These are phyloP conservation scores for Prunus mira DNA, from an alignment of 306 rosid species.

Conservation along the genomic window DNA sequence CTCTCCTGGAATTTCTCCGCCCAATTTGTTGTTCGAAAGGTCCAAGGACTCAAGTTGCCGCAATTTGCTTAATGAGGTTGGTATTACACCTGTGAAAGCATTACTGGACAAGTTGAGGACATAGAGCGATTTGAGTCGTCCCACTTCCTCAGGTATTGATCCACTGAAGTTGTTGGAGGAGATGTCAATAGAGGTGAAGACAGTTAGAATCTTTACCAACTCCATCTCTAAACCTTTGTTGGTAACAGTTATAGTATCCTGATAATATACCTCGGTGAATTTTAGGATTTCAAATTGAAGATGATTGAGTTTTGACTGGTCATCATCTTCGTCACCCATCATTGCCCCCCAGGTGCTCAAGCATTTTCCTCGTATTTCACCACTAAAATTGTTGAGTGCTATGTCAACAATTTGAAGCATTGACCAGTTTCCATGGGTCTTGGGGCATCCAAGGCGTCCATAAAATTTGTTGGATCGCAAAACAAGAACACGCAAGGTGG, in stretches of 20 bases:
- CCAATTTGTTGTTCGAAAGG: conserved; percentile 31
- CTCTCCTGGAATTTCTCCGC: conserved; percentile 11
- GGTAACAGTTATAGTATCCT: conserved; percentile 27
- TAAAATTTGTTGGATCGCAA: conserved; percentile 29
- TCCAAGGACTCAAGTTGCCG: conserved; percentile 33
- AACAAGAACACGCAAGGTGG: conserved; percentile 33
- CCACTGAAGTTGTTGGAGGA: conserved; percentile 28
- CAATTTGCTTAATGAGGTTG: conserved; percentile 20
- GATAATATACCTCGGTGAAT: conserved; percentile 12
- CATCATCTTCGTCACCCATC: conserved; percentile 1
- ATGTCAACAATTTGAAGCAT: conserved; percentile 41
- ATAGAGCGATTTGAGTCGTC: conserved; percentile 14
- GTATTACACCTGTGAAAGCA: conserved; percentile 25
- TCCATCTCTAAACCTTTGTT: conserved; percentile 28
- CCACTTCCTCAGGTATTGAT: conserved; percentile 23
- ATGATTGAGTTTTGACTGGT: conserved; percentile 6
- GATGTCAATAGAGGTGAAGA: conserved; percentile 34
- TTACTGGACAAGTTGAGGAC: conserved; percentile 38
- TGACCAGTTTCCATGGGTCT: background rate
- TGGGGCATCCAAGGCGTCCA: conserved; percentile 16
- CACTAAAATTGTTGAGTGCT: conserved; percentile 29
- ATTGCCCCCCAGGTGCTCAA: conserved; percentile 19
- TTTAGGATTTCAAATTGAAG: background rate
- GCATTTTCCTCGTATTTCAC: conserved; percentile 12
- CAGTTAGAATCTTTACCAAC: conserved; percentile 23